Conservation (phyloP, 2,329 filamentous ascomycete genomes). For the Neurospora sp. region DNA sequence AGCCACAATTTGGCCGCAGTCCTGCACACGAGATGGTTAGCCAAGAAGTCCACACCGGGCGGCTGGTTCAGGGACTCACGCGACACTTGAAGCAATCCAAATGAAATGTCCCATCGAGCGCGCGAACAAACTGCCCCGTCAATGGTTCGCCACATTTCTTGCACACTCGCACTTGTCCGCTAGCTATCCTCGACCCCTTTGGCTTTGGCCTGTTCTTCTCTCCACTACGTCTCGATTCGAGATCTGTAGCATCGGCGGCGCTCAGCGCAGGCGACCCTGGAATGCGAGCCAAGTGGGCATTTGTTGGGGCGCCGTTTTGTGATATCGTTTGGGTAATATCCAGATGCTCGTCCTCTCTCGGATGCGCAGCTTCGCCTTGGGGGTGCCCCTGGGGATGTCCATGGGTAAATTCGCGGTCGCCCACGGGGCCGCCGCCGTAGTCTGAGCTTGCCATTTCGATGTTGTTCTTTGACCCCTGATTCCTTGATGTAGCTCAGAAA, state of each 20-base stretch:
- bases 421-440: slow-evolving; percentile 28
- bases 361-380: slow-evolving; percentile 12
- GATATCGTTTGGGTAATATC: slow-evolving; percentile 10
- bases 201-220: slow-evolving; percentile 50
- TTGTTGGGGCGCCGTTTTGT: slow-evolving; percentile 11
- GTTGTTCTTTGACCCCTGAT: slow-evolving; percentile 13
- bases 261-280: slow-evolving; percentile 29
- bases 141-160: slow-evolving; percentile 83
- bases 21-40: slow-evolving; percentile 41
- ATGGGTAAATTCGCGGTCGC: slow-evolving; percentile 12
- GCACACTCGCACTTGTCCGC: slow-evolving; percentile 56
- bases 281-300: slow-evolving; percentile 14
- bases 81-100: slow-evolving; percentile 96
- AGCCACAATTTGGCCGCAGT: slow-evolving; percentile 92
- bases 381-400: slow-evolving; percentile 4
- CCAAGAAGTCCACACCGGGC: not conserved
- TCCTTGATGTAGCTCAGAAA: slow-evolving; percentile 9
- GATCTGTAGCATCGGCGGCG: slow-evolving; percentile 24
- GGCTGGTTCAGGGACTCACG: slow-evolving; percentile 45
- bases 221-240: slow-evolving; percentile 40
- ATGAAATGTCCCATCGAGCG: slow-evolving; percentile 88
- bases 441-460: slow-evolving; percentile 33
- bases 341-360: slow-evolving; percentile 18
- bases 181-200: slow-evolving; percentile 38
- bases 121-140: slow-evolving; percentile 92